A percentile compares a stretch with the other conserved stretches of the same genome.
Conservation (phyloP, 2,329 filamentous ascomycete genomes). For the Fusarium staphyleae region DNA sequence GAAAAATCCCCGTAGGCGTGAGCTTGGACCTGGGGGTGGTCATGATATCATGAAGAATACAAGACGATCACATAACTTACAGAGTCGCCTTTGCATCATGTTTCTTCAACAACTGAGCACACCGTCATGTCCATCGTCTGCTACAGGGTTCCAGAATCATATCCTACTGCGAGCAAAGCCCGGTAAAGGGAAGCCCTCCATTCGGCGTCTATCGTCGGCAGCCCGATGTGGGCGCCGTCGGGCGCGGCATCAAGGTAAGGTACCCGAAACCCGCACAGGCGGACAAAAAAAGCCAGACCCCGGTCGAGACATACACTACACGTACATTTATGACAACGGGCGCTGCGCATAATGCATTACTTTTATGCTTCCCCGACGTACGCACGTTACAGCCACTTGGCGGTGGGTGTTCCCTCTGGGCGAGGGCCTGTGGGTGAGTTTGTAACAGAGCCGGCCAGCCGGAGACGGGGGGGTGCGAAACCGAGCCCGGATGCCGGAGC, state of each 20-base stretch:
- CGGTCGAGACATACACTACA: conserved; percentile 3
- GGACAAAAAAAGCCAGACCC: neutral
- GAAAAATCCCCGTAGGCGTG: neutral
- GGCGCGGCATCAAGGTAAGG: conserved; percentile 36
- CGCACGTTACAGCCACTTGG: neutral
- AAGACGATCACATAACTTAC: too few species aligned
- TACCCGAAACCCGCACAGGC: conserved; percentile 30
- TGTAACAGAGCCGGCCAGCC: conserved; percentile 21
- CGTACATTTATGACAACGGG: neutral
- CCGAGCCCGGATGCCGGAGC: conserved; percentile 33
- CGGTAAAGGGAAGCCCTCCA: conserved; percentile 1
- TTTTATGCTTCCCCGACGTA: neutral
- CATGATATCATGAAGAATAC: neutral
- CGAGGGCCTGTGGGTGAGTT: neutral
- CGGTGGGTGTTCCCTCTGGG: neutral
- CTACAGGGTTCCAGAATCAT: neutral
- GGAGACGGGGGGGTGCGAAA: conserved; percentile 24
- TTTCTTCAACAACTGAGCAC: neutral
- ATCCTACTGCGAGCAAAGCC: neutral
- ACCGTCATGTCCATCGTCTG: neutral
- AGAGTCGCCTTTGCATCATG: too few species aligned
- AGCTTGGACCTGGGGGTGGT: conserved; percentile 16
- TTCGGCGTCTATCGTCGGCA: conserved; percentile 13
- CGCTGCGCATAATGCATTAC: neutral
- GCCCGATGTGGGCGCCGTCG: conserved; percentile 24